Base-by-base conservation (phyloP, 2,329 filamentous ascomycete species). In the Pyricularia sp. region DNA sequence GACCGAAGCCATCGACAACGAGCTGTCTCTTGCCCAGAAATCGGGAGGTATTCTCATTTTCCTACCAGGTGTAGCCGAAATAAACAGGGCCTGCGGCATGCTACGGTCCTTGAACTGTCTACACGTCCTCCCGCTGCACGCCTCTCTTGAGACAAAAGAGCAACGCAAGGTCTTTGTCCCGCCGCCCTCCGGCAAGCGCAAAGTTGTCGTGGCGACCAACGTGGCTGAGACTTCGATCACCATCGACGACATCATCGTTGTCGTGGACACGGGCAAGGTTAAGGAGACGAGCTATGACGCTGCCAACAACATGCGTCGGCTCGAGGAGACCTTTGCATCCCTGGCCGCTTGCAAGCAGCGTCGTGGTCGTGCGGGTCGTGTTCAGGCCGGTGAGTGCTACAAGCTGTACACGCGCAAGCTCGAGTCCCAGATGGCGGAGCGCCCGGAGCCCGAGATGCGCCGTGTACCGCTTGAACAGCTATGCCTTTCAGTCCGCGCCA, bases 201-300 rank as follows among this genome's bases (percentile, higher is more conserved):
- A 99, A 79, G 88, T 99, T 14, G 92, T 99, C 42, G 92, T 94
- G 7, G 92, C 95, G 0, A 99, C 95, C 64, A 99, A 99, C 75
- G 94, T 99, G 2, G 95, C 95, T 1, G 95, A 99, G 78, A 99
- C 95, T 0, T 98, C 95, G 2, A 98, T 99, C 77, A 99, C 95
- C 0, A 99, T 99, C 70, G 94, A 97, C 76, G 95, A 99, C 76
- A 92, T 99, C 68, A 92, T 98, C 2, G 94, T 92, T 2, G 95
- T 99, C 64, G 94, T 99, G 71, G 95, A 99, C 77, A 95, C 91
- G 12, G 95, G 95, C 31, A 90, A 93, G 68, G 95, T 99, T 70
- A 99, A 99, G 76, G 94, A 99, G 79, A 99, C 94, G 0, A 94
- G 92, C 76, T 98, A 94, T 74, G 95, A 98, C 77, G 88, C 93